A percentile compares a stretch with the other conserved stretches of the same genome.
phyloP scores from a whole-genome alignment of 345 rosid genomes.

The Eucalyptus cloeziana region DNA sequence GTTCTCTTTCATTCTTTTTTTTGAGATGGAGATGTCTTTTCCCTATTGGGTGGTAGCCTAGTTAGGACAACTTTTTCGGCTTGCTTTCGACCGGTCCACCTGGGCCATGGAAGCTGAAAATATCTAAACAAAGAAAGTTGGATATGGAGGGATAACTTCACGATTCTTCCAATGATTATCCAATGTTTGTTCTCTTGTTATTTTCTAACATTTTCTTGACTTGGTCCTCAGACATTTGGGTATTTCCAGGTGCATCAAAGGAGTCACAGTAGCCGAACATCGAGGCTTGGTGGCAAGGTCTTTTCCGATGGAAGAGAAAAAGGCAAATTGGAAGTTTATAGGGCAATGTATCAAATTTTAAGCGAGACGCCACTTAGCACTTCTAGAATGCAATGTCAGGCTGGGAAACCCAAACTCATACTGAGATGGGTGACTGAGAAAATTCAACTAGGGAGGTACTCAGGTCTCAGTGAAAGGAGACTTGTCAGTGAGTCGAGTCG shows the following conservation, averaged over 20 bases:
- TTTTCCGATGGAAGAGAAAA: slow-evolving; percentile 5
- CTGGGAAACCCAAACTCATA: neutral
- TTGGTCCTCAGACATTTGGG: neutral
- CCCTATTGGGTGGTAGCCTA: neutral
- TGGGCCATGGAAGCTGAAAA: neutral
- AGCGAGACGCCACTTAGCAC: neutral
- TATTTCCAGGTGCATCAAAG: neutral
- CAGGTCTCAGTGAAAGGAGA: neutral
- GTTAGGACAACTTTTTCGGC: slow-evolving; percentile 30
- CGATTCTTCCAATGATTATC: neutral
- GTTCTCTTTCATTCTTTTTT: neutral
- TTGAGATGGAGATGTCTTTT: neutral
- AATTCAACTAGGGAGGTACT: neutral
- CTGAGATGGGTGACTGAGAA: neutral
- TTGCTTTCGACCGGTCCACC: slow-evolving; percentile 10
- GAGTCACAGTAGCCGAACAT: slow-evolving; percentile 4
- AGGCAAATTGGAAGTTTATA: neutral
- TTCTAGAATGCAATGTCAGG: neutral
- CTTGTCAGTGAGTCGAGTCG: neutral
- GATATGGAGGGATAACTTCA: slow-evolving; percentile 15
- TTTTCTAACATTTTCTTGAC: neutral
- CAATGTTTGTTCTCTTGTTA: neutral
- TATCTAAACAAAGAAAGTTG: slow-evolving; percentile 6
- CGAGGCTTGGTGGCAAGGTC: neutral
- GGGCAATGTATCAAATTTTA: no score